phyloP scores from a whole-genome alignment of 1,139 yeast species.

The Kodamaea derodonti region DNA sequence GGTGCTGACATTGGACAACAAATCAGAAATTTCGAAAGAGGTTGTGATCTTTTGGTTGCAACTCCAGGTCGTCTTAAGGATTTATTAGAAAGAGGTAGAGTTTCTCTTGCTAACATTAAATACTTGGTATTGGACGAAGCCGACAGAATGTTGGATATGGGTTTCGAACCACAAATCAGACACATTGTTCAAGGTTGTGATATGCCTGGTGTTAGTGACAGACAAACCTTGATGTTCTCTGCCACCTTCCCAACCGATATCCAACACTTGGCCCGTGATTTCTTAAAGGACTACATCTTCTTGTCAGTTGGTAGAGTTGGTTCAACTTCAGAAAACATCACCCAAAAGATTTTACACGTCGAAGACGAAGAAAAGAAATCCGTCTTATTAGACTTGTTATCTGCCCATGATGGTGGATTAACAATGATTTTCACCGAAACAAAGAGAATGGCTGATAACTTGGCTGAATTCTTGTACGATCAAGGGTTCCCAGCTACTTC shows the following conservation, averaged over 20 bases:
- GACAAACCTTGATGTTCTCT: constrained; percentile 97
- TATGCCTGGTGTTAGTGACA: constrained; percentile 85
- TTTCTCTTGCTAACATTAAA: constrained; percentile 84
- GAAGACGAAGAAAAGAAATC: constrained; percentile 95
- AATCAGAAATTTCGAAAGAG: constrained; percentile 84
- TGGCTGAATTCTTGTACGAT: constrained; percentile 86
- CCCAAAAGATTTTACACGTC: constrained; percentile 88
- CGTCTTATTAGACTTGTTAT: constrained; percentile 80
- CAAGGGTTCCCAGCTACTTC: constrained; percentile 96
- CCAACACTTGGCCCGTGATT: constrained; percentile 95
- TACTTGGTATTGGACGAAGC: constrained; percentile 97
- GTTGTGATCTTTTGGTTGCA: constrained; percentile 94
- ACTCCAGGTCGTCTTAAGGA: constrained; percentile 99
- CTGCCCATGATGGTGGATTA: constrained; percentile 76
- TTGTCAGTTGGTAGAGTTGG: constrained; percentile 98
- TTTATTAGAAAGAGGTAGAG: constrained; percentile 89
- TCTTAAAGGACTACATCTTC: constrained; percentile 92
- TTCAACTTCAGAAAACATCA: constrained; percentile 94
- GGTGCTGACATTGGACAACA: constrained; percentile 93
- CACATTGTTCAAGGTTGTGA: constrained; percentile 96
- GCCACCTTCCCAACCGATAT: constrained; percentile 99
- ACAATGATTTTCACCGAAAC: constrained; percentile 96
- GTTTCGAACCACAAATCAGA: constrained; percentile 99
- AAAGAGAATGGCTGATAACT: constrained; percentile 95
- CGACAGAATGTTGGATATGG: constrained; percentile 99